Evolutionary conservation across 768 basidiomycete genomes (phyloP).

Genomic region (Kwoniella sp.): DNA sequence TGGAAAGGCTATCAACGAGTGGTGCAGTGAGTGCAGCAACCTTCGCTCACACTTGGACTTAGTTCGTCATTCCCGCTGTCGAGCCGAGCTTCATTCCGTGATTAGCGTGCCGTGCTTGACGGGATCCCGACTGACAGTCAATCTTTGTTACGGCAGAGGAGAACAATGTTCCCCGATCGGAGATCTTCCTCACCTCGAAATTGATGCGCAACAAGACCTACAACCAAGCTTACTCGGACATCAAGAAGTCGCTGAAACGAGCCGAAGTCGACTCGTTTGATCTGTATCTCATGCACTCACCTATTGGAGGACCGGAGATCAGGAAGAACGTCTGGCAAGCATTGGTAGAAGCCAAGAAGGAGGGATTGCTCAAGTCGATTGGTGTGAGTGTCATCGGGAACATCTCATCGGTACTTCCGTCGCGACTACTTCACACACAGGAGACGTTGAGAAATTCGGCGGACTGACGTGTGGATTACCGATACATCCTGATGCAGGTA

Average conservation of each 20-base stretch:
- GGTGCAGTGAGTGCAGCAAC: slow-evolving; percentile 32
- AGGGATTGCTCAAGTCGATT: slow-evolving; percentile 65
- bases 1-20: slow-evolving; percentile 63
- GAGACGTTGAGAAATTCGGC: too few relatives aligned
- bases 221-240: slow-evolving; percentile 59
- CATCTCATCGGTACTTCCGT: neutral
- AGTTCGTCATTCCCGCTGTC: too few relatives aligned
- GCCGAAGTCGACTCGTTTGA: slow-evolving; percentile 66
- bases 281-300: slow-evolving; percentile 72
- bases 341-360: slow-evolving; percentile 66
- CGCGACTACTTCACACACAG: too few relatives aligned
- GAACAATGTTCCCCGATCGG: slow-evolving; percentile 61
- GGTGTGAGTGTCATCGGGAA: slow-evolving; percentile 61
- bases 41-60: too few relatives aligned
- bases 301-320: slow-evolving; percentile 65
- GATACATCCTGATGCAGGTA: slow-evolving; percentile 11
- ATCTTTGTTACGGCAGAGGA: slow-evolving; percentile 21
- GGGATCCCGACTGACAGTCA: neutral
- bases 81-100: too few relatives aligned
- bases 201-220: slow-evolving; percentile 66
- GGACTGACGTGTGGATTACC: too few relatives aligned
- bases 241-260: slow-evolving; percentile 64
- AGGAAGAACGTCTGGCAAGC: slow-evolving; percentile 70
- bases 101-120: too few relatives aligned
- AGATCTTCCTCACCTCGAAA: slow-evolving; percentile 74